Evolutionary conservation across 257 asterid species (phyloP), one percentile per base, ranked within the genome.

Genomic region (Forsythia suspensa): DNA sequence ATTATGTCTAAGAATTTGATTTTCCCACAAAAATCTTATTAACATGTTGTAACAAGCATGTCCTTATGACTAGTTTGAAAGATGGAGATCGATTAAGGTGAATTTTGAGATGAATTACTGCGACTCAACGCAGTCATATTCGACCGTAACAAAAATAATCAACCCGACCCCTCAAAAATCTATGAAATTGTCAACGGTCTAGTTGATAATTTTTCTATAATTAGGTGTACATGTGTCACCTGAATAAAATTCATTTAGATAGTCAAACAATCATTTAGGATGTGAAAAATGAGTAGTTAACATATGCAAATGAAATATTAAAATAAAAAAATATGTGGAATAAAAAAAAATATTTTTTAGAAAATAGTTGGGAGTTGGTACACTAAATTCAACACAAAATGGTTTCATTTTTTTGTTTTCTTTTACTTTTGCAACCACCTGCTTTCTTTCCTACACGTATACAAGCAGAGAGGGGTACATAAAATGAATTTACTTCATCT

Each of bases 281-380:
- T 57, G 18, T 52, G 24, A 52, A 52, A 52, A 44, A 5, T 48
- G 13, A 55, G 24, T 18, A 55, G 11, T 55, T 18, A 55, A 55
- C 24, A 52, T 6, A 1, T 55, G 24, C 24, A 55, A 55, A 18
- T 3, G 9, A 55, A 55, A 20, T 18, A 57, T 57, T 16, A 24
- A 10, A n/a, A 6, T n/a, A 7, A 55, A 16, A 5, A 18, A 24
- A 24, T 0, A 13, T 41, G 72, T 39, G 1, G 16, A 20, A 52
- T 3, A 20, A 52, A 52, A 15, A 16, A 9, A 57, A 21, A 59
- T 20, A 24, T 61, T 61, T 18, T 61, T 61, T 18, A 40, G 8
- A 66, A 42, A 69, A 72, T 40, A 20, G 81, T 55, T 52, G 77
- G 59, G 59, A 59, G 81, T 71, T 70, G 81, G 75, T 77, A 52